Base-by-base conservation (phyloP, 768 basidiomycete genomes). In the Chiua virens region DNA sequence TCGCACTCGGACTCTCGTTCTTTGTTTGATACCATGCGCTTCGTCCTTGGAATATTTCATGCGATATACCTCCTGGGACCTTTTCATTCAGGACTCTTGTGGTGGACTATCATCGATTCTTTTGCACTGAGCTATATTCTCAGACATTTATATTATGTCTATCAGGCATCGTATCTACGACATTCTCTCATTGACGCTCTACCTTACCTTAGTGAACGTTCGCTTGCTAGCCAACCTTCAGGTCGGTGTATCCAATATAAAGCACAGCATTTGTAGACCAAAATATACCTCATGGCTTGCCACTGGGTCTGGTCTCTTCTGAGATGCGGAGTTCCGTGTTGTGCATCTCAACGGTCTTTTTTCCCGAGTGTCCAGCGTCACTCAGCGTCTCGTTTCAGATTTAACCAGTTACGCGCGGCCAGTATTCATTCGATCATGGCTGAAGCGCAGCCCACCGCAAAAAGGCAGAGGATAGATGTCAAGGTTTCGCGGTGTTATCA, bases 1-100 rank as follows among this genome's bases (percentile, higher is more conserved):
- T 77, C n/a, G 65, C 73, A 11, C 65, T 82, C 20, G 81, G 79
- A 27, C 82, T 64, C 25, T 56, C 83, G 60, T 65, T 79, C 48
- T 64, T 76, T 28, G 60, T 78, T 51, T 83, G 73, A 65, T 55
- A 51, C 45, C 41, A 37, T 39, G 42, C 44, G 18, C 49, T 53
- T 52, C 22, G 30, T 41, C 49, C 22, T 38, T 42, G 20, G 25
- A 21, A 18, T 50, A 20, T 51, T 49, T 39, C 53, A 54, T 50
- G 22, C 39, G 39, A 42, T 56, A 64, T 54, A 54, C 49, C 54
- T 54, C 40, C 21, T 25, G 37, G 58, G 46, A 50, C 52, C 30
- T 42, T 47, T 23, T 28, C 38, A 25, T 34, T 34, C 34, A 34
- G 34, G 45, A 43, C n/a, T 42, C 52, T 34, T 42, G 47, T 45